Conservation (phyloP, 768 basidiomycete species). For the Megacollybia marginata region DNA sequence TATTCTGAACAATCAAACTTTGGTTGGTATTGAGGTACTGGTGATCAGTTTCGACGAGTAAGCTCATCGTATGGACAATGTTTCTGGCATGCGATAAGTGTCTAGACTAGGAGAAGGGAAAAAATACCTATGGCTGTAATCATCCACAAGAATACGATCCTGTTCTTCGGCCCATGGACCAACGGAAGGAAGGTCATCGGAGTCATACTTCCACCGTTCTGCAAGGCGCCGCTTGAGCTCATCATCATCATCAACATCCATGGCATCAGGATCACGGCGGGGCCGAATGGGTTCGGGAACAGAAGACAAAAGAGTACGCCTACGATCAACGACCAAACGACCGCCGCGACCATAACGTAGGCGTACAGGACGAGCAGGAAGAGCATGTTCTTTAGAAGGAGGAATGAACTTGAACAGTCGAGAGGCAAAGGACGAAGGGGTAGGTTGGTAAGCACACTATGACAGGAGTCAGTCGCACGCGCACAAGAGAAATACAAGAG, state of each 20-base stretch:
- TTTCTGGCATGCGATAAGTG: slow-evolving; percentile 29
- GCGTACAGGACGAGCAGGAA: slow-evolving; percentile 49
- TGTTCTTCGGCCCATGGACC: slow-evolving; percentile 63
- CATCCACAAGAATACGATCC: slow-evolving; percentile 63
- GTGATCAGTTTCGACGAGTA: slow-evolving; percentile 49
- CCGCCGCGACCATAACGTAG: slow-evolving; percentile 81
- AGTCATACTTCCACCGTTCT: slow-evolving; percentile 65
- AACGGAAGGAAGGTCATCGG: slow-evolving; percentile 50
- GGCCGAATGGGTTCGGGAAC: slow-evolving; percentile 31
- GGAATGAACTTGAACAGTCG: slow-evolving; percentile 62
- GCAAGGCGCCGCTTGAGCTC: slow-evolving; percentile 36
- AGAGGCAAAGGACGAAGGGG: slow-evolving; percentile 47
- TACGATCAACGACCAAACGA: slow-evolving; percentile 68
- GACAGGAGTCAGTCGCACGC: slow-evolving; percentile 1
- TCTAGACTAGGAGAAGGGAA: slow-evolving; percentile 3
- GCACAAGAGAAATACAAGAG: neutral
- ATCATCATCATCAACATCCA: slow-evolving; percentile 22
- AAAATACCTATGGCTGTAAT: slow-evolving; percentile 48
- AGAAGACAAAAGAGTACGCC: slow-evolving; percentile 20
- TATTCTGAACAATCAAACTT: slow-evolving; percentile 1
- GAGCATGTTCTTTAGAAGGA: slow-evolving; percentile 25
- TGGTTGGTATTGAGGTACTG: slow-evolving; percentile 7
- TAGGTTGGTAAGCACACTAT: slow-evolving; percentile 67
- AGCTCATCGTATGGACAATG: slow-evolving; percentile 45
- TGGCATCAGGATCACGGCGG: slow-evolving; percentile 23